Percentiles rank a stretch among this genome's conserved stretches.
These are phyloP conservation scores for Termitomyces sp. DNA, from an alignment of 768 basidiomycete genomes.

Conservation along the genomic window DNA sequence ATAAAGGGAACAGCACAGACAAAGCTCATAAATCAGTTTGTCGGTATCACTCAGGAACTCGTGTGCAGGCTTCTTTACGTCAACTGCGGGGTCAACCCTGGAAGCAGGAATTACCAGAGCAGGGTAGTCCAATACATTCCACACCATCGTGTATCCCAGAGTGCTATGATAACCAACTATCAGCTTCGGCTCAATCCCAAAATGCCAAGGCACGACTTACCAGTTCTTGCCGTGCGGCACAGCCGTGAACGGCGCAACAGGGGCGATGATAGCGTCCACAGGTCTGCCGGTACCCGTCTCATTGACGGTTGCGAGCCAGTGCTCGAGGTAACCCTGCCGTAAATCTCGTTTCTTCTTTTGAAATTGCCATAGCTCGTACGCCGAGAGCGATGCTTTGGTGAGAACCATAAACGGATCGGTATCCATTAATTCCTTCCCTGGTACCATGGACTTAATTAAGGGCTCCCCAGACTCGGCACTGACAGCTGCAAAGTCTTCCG, in stretches of 20 bases:
- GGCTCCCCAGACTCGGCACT: conserved; percentile 50
- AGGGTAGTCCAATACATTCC: conserved; percentile 67
- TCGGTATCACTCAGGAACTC: neutral
- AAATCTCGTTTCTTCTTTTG: conserved; percentile 49
- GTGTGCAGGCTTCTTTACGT: conserved; percentile 31
- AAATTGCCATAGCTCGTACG: conserved; percentile 66
- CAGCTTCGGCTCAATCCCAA: neutral
- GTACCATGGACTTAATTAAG: conserved; percentile 43
- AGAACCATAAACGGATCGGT: neutral
- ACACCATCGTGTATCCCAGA: conserved; percentile 53
- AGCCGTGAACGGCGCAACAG: conserved; percentile 57
- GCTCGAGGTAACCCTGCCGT: conserved; percentile 54
- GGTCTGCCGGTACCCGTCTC: conserved; percentile 66
- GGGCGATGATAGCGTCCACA: conserved; percentile 71
- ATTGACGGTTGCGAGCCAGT: conserved; percentile 53
- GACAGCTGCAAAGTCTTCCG: conserved; percentile 40
- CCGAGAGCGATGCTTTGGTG: conserved; percentile 11
- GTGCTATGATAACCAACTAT: conserved; percentile 25
- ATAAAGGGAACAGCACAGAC: conserved; percentile 12
- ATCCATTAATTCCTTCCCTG: conserved; percentile 12
- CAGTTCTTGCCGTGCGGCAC: conserved; percentile 59
- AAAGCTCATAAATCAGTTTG: neutral
- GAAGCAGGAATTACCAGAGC: conserved; percentile 64
- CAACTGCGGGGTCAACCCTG: conserved; percentile 50
- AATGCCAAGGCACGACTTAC: conserved; percentile 29